A percentile compares a stretch with the other conserved stretches of the same genome.
Evolutionary conservation across 192 early-diverging fungal species (phyloP).

Genomic region (Coemansia erecta): DNA sequence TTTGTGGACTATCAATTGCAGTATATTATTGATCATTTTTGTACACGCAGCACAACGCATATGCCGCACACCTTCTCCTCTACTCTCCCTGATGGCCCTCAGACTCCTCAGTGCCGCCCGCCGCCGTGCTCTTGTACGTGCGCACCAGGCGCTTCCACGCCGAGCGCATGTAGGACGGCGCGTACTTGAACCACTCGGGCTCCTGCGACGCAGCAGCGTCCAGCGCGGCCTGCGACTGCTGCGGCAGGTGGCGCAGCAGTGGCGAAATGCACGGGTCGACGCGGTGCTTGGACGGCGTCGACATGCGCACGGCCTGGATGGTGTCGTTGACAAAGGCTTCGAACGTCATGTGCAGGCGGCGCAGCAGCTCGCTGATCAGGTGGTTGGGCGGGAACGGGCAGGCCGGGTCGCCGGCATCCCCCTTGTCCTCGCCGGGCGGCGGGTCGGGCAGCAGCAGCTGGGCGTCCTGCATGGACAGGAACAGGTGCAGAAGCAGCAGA

Average conservation of each 20-base stretch:
- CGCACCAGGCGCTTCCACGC: conserved; percentile 48
- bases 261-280: conserved; percentile 49
- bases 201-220: conserved; percentile 19
- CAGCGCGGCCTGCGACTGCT: conserved; percentile 24
- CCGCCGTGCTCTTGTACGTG: conserved; percentile 24
- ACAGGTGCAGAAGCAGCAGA: conserved; percentile 45
- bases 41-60: background rate
- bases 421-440: background rate
- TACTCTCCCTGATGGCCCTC: no score
- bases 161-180: conserved; percentile 44
- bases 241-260: conserved; percentile 41
- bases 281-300: conserved; percentile 28
- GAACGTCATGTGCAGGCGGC: conserved; percentile 40
- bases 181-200: conserved; percentile 51
- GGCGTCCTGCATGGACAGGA: conserved; percentile 50
- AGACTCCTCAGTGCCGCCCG: background rate
- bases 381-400: conserved; percentile 45
- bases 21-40: background rate
- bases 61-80: no score
- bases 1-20: background rate
- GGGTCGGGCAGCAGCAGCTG: conserved; percentile 24
- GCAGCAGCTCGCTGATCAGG: conserved; percentile 48
- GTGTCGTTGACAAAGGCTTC: conserved; percentile 51
- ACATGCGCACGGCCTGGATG: conserved; percentile 42
- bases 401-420: conserved; percentile 17